Base-by-base conservation (phyloP, 345 rosid species). In the Populus nigra region DNA sequence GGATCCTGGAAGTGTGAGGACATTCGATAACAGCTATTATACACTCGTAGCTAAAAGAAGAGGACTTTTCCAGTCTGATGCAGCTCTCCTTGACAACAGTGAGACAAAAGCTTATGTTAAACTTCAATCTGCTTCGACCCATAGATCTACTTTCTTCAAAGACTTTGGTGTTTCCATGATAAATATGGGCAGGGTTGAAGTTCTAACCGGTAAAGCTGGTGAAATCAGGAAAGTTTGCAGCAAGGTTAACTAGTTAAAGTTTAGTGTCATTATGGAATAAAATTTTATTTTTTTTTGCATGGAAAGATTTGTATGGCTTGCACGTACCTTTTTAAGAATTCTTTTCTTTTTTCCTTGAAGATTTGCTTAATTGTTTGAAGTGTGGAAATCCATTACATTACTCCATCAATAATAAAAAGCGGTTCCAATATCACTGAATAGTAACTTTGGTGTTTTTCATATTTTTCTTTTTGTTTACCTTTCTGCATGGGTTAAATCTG, bases 81-180 rank as follows among this genome's bases (percentile, higher is more conserved):
- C 89, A 8, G 90, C 93, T 49, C 89, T 92, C 61, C 88, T 89
- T 13, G 82, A 88, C 35, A 63, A 91, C 55, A 20, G 65, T 20
- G 78, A 82, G 36, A 86, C 92, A 9, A 89, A 81, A 80, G 81
- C 83, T 47, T 91, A 91, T 63, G 78, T 92, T 66, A 57, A 77
- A 31, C 33, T 49, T 41, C 88, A 90, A 72, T 22, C 62, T 55
- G 74, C 35, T 1, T 27, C 71, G 1, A 66, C 68, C 11, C 0
- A 63, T 8, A 79, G 84, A 0, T 83, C 90, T 16, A 82, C 83
- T 31, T 91, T 91, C 86, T 88, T 80, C 15, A 68, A 80, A 65
- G 95, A 92, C 78, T 92, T 92, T 72, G 91, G 88, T 2, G 86
- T 35, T 57, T 89, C 97, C 47, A 92, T 91, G 93, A 87, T 85